Percentiles rank a stretch among this genome's conserved stretches.
Evolutionary conservation across 495 filamentous ascomycete species (phyloP).

Genomic region (Penicillium fimorum): DNA sequence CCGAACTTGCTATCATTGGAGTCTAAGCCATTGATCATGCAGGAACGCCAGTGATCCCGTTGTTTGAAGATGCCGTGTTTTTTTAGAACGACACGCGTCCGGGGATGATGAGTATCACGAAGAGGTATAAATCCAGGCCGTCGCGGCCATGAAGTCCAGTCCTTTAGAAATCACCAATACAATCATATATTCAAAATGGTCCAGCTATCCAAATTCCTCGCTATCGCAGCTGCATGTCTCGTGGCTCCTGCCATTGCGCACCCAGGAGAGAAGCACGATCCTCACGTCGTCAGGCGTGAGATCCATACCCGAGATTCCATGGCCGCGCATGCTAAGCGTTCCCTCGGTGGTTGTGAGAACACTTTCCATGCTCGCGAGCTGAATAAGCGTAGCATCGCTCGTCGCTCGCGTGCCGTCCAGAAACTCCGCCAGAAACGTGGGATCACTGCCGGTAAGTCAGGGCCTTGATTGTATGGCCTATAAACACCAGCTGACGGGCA

Average conservation of each 20-base stretch:
- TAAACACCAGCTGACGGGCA: neutral
- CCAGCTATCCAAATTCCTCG: constrained; percentile 28
- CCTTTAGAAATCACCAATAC: neutral
- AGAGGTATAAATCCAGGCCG: constrained; percentile 5
- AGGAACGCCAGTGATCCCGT: neutral
- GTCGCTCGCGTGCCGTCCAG: constrained; percentile 37
- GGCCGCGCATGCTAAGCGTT: constrained; percentile 28
- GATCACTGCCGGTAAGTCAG: constrained; percentile 44
- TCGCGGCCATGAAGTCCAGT: neutral
- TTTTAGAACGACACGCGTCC: constrained; percentile 2
- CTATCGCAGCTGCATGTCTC: constrained; percentile 26
- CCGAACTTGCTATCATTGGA: neutral
- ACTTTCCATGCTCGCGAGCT: constrained; percentile 28
- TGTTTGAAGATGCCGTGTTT: neutral
- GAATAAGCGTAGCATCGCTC: constrained; percentile 35
- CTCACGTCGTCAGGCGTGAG: constrained; percentile 32
- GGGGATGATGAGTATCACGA: neutral
- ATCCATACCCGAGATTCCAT: constrained; percentile 30
- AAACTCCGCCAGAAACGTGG: constrained; percentile 50
- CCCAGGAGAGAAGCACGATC: constrained; percentile 39
- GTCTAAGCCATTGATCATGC: neutral
- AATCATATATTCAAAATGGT: constrained; percentile 15
- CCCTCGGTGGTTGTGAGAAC: constrained; percentile 29
- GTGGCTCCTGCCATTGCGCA: constrained; percentile 31
- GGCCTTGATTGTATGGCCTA: neutral